Percentiles rank a stretch among this genome's conserved stretches.
phyloP scores from a whole-genome alignment of 257 asterid genomes.

The Lycium barbarum region DNA sequence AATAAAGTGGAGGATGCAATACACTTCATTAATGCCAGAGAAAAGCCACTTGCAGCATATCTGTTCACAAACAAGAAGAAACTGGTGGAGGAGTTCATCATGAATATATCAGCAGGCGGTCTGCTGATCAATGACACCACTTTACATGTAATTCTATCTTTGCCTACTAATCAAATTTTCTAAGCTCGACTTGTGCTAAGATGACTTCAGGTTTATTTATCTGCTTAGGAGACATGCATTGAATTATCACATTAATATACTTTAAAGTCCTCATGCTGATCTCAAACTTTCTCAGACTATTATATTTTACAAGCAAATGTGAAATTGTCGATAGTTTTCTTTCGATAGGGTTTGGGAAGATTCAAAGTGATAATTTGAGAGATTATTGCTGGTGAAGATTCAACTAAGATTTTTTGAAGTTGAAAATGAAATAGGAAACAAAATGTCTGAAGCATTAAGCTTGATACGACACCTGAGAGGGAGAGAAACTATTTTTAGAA shows the following conservation, averaged over 20 bases:
- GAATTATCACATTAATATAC: background rate
- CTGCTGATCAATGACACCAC: constrained; percentile 69
- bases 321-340: background rate
- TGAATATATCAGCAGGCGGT: constrained; percentile 76
- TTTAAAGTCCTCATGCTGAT: constrained; percentile 2
- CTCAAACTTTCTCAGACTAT: background rate
- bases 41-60: constrained; percentile 93
- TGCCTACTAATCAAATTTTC: constrained; percentile 12
- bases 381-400: background rate
- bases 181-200: background rate
- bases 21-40: constrained; percentile 61
- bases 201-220: constrained; percentile 22
- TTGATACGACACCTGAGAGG: background rate
- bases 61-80: constrained; percentile 77
- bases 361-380: background rate
- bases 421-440: constrained; percentile 5
- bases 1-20: constrained; percentile 68
- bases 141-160: constrained; percentile 63
- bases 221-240: background rate
- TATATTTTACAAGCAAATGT: constrained; percentile 23
- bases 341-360: background rate
- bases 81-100: constrained; percentile 68
- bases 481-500: background rate
- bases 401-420: constrained; percentile 9
- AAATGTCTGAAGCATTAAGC: constrained; percentile 11